Evolutionary conservation across 169 alveolate genomes (phyloP).

Genomic region (Besnoitia besnoiti): DNA sequence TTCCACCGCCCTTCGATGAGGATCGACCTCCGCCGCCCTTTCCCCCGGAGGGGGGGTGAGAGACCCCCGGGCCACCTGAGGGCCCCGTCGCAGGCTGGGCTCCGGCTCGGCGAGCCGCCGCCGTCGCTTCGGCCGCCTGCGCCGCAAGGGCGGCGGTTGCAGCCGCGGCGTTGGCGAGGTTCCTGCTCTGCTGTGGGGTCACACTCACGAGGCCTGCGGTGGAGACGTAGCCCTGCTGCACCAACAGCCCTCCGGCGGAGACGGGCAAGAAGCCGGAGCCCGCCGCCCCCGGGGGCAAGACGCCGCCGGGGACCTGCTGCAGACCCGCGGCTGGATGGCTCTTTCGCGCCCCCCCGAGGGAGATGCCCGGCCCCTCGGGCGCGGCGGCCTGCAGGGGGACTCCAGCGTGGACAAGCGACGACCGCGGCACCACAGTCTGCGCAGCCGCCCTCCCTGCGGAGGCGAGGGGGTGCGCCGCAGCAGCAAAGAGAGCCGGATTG

Average conservation of each 20-base stretch:
- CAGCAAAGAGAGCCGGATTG: too few species aligned
- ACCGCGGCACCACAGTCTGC: too few species aligned
- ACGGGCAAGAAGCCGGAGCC: neutral
- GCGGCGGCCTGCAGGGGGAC: too few species aligned
- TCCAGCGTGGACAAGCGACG: too few species aligned
- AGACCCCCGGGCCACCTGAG: neutral
- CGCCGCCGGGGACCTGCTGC: neutral
- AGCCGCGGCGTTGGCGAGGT: neutral
- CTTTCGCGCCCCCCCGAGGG: too few species aligned
- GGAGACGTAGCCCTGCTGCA: constrained; percentile 13
- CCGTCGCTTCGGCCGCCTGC: neutral
- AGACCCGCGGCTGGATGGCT: too few species aligned
- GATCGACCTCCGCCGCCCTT: neutral
- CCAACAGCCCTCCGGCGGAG: neutral
- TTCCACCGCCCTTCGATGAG: neutral
- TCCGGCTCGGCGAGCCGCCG: neutral
- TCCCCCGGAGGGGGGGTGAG: neutral
- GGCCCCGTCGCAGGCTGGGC: neutral
- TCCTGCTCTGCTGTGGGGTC: constrained; percentile 17
- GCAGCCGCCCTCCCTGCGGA: too few species aligned
- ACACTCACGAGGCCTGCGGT: neutral
- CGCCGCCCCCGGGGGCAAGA: neutral
- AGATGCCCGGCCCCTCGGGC: too few species aligned
- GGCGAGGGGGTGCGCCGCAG: too few species aligned
- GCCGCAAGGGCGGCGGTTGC: constrained; percentile 19